A percentile compares a stretch with the other conserved stretches of the same genome.
Conservation (phyloP, 2,329 filamentous ascomycete species). For the Aureobasidium vineae region DNA sequence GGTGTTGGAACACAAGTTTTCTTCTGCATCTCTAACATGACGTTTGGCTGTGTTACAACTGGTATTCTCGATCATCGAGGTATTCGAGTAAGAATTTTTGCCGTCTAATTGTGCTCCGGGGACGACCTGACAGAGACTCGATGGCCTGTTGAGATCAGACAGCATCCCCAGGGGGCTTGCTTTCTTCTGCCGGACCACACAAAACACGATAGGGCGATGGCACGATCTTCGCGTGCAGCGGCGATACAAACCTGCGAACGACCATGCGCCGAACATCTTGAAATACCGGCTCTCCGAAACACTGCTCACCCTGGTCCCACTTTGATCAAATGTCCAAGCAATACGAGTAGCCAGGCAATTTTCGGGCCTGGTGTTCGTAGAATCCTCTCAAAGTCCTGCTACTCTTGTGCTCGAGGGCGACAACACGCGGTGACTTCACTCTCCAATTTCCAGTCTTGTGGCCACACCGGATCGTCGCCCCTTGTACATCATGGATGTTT, state of each 20-base stretch:
- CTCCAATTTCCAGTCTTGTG: neutral
- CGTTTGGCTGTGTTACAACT: neutral
- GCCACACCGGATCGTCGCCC: neutral
- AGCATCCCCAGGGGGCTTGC: conserved; percentile 5
- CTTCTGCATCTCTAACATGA: conserved; percentile 1
- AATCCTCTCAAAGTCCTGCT: neutral
- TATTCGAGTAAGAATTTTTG: neutral
- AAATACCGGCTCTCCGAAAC: neutral
- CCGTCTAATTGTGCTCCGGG: neutral
- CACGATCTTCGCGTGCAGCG: conserved; percentile 4
- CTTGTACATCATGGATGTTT: conserved; percentile 1
- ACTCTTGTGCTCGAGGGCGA: neutral
- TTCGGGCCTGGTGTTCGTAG: neutral
- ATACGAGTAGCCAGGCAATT: neutral
- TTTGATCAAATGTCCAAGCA: neutral
- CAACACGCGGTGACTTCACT: conserved; percentile 1
- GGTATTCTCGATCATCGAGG: conserved; percentile 1
- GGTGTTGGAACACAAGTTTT: neutral
- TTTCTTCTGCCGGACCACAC: neutral
- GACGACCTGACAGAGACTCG: neutral
- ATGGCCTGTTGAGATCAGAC: neutral
- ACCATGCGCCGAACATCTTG: conserved; percentile 16
- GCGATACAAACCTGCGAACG: neutral
- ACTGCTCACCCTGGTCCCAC: conserved; percentile 3
- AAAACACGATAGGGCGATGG: conserved; percentile 5